Percentiles rank a stretch among this genome's conserved stretches.
phyloP scores from a whole-genome alignment of 73 alveolate genomes.

The Uronychia setigera region DNA sequence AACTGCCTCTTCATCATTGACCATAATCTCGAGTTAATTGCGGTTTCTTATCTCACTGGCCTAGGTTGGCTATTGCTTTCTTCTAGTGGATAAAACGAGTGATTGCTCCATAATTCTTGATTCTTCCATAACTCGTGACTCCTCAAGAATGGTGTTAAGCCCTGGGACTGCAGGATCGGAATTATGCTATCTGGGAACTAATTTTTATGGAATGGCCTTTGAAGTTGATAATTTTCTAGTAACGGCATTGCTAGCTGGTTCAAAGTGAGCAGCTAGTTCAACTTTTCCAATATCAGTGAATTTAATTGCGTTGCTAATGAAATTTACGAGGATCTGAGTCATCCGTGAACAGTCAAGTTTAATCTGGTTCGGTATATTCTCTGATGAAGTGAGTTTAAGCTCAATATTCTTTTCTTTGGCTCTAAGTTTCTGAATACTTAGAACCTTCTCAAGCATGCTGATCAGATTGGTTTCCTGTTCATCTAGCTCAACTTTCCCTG shows the following conservation, averaged over 20 bases:
- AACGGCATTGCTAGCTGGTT: background rate
- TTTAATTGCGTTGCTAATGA: slow-evolving; percentile 46
- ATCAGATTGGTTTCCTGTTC: slow-evolving; percentile 9
- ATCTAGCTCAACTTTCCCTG: slow-evolving; percentile 41
- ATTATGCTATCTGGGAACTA: no score
- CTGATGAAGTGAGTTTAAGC: slow-evolving; percentile 8
- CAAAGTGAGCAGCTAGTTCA: slow-evolving; percentile 29
- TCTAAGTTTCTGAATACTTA: slow-evolving; percentile 26
- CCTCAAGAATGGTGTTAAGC: no score
- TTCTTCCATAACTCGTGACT: no score
- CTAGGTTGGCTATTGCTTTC: no score
- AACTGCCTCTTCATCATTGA: no score
- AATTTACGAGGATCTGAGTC: slow-evolving; percentile 35
- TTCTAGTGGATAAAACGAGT: no score
- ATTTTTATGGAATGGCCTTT: no score
- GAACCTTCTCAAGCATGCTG: slow-evolving; percentile 20
- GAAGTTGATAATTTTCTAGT: no score
- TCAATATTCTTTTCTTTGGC: slow-evolving; percentile 36
- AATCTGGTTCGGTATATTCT: slow-evolving; percentile 21
- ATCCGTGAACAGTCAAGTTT: slow-evolving; percentile 37
- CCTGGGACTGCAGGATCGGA: no score
- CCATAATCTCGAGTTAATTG: no score
- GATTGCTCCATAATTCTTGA: no score
- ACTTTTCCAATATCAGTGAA: slow-evolving; percentile 39
- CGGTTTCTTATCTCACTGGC: no score